Conservation (phyloP, 129 eudicot genomes). For the Mikania micrantha region DNA sequence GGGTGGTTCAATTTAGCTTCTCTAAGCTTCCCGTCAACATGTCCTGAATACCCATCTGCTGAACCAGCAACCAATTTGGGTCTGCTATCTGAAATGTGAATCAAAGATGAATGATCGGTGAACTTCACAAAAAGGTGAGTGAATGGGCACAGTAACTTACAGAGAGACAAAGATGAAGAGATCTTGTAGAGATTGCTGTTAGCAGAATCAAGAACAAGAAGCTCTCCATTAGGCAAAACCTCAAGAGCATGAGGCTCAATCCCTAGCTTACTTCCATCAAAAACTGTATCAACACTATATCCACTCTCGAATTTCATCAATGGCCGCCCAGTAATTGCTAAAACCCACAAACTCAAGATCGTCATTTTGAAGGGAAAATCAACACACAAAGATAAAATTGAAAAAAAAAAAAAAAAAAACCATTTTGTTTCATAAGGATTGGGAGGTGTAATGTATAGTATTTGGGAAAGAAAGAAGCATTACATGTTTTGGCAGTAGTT, state of each 20-base stretch:
- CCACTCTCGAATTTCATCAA: constrained; percentile 98
- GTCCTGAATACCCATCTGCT: constrained; percentile 88
- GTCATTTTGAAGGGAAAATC: no score
- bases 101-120: not conserved
- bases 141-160: constrained; percentile 37
- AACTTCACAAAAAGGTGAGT: not conserved
- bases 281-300: constrained; percentile 88
- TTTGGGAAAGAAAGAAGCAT: constrained; percentile 28
- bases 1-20: constrained; percentile 96
- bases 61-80: constrained; percentile 89
- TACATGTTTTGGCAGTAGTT: constrained; percentile 73
- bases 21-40: constrained; percentile 77
- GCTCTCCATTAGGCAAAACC: constrained; percentile 81
- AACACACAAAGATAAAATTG: no score
- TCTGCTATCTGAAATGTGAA: constrained; percentile 58
- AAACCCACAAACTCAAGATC: constrained; percentile 8
- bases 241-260: constrained; percentile 84
- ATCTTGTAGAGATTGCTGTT: constrained; percentile 94
- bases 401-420: no score
- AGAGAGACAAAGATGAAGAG: constrained; percentile 82
- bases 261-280: constrained; percentile 99
- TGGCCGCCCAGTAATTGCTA: constrained; percentile 83
- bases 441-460: no score
- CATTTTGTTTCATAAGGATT: no score
- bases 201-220: constrained; percentile 79